These are phyloP conservation scores for Lasiosphaeriaceae sp. DNA, from an alignment of 495 filamentous ascomycete genomes.

Conservation along the genomic window DNA sequence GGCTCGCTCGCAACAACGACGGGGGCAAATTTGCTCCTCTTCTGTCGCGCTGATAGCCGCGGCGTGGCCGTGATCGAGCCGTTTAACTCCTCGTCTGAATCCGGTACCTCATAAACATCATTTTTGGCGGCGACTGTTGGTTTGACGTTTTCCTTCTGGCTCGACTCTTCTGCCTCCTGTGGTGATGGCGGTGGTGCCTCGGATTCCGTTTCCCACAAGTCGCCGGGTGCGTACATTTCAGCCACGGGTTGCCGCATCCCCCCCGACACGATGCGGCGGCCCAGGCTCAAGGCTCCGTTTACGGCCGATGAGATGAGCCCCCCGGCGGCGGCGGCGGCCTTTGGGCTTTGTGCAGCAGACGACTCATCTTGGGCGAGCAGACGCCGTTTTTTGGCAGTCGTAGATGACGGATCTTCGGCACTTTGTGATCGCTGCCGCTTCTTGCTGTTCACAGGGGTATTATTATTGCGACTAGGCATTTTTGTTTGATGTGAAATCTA, in stretches of 20 bases:
- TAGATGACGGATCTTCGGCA: conserved; percentile 17
- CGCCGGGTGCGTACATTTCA: not conserved
- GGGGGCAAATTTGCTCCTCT: not conserved
- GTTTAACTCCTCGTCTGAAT: conserved; percentile 36
- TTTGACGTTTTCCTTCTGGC: conserved; percentile 1
- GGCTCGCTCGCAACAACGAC: not conserved
- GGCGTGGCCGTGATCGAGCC: not conserved
- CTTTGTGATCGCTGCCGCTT: conserved; percentile 17
- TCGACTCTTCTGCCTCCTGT: not conserved
- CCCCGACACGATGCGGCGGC: not conserved
- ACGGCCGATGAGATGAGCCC: not conserved
- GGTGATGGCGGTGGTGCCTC: not conserved
- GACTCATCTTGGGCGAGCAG: conserved; percentile 6
- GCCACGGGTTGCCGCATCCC: not conserved
- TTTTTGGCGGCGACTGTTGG: not conserved
- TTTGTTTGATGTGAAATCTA: too few relatives aligned
- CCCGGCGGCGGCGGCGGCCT: not conserved
- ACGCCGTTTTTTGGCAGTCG: conserved; percentile 30
- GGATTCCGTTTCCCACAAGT: not conserved
- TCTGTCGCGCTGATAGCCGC: not conserved
- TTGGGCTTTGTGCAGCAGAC: conserved; percentile 11
- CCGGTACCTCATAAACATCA: conserved; percentile 39
- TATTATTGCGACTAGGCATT: conserved; percentile 12
- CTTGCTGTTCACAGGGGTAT: conserved; percentile 1
- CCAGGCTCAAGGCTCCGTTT: conserved; percentile 1